These are phyloP conservation scores for Dryas alaskensis DNA, from an alignment of 306 rosid genomes.

Conservation along the genomic window DNA sequence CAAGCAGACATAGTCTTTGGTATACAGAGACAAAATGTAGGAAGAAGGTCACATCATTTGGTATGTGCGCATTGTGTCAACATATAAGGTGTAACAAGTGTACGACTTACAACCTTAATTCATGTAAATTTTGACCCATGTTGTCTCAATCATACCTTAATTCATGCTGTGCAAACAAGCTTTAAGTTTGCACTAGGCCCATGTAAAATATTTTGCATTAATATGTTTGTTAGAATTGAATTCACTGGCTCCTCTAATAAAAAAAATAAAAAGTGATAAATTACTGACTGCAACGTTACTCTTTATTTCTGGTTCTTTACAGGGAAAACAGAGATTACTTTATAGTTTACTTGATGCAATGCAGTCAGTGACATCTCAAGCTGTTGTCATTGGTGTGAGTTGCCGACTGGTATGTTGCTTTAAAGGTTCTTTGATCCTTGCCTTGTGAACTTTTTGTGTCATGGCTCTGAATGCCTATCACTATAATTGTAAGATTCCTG, in stretches of 20 bases:
- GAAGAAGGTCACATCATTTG: neutral
- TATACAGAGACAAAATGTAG: neutral
- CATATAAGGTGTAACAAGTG: neutral
- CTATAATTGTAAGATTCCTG: conserved; percentile 18
- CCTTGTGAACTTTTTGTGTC: neutral
- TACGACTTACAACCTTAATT: conserved; percentile 1
- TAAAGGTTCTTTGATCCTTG: conserved; percentile 23
- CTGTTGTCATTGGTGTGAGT: conserved; percentile 86
- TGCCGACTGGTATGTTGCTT: conserved; percentile 69
- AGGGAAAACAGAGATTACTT: conserved; percentile 91
- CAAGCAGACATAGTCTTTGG: neutral
- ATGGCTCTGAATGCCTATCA: neutral
- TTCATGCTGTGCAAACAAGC: neutral
- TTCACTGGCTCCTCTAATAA: neutral
- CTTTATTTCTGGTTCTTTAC: conserved; percentile 24
- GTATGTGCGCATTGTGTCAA: neutral
- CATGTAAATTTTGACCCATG: neutral
- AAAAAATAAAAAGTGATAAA: neutral
- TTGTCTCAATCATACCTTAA: neutral
- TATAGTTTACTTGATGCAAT: conserved; percentile 91
- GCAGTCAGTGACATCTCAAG: conserved; percentile 88
- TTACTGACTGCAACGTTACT: neutral
- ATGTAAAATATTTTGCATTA: conserved; percentile 3
- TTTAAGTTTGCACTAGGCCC: neutral
- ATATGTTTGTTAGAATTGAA: conserved; percentile 14